phyloP scores from a whole-genome alignment of 2,329 filamentous ascomycete genomes.

The Apiospora pterosperma region DNA sequence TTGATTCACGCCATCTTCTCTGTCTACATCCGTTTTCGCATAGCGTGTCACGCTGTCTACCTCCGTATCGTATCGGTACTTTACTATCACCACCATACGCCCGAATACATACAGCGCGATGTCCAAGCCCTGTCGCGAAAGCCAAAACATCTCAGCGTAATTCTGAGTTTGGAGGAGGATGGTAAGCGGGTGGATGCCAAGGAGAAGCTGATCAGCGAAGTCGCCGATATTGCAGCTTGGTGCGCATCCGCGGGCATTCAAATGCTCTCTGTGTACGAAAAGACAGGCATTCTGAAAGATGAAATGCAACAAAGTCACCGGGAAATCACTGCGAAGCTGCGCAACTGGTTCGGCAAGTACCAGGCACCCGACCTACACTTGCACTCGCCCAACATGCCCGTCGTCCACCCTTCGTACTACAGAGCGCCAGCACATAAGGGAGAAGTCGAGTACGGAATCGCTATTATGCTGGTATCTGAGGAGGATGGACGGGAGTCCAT shows the following conservation, averaged over 20 bases:
- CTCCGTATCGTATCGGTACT: constrained; percentile 78
- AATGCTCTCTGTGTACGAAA: constrained; percentile 86
- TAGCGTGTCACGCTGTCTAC: constrained; percentile 73
- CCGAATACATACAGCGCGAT: constrained; percentile 87
- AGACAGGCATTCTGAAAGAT: constrained; percentile 82
- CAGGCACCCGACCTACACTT: constrained; percentile 65
- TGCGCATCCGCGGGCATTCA: constrained; percentile 86
- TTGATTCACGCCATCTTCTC: constrained; percentile 80
- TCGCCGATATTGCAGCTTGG: constrained; percentile 90
- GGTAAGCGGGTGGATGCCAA: constrained; percentile 69
- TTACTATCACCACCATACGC: constrained; percentile 94
- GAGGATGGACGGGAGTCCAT: constrained; percentile 91
- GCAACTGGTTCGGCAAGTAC: constrained; percentile 79
- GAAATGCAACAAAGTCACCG: constrained; percentile 84
- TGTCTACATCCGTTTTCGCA: constrained; percentile 78
- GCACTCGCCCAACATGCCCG: constrained; percentile 34
- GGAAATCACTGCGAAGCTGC: constrained; percentile 73
- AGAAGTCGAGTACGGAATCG: constrained; percentile 39
- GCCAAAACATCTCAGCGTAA: constrained; percentile 83
- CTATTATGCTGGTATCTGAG: constrained; percentile 75
- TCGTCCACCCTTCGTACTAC: constrained; percentile 19
- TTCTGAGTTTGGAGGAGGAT: constrained; percentile 71
- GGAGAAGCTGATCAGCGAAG: constrained; percentile 83
- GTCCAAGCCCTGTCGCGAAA: constrained; percentile 70
- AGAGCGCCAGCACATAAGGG: background rate